Conservation (phyloP, 495 filamentous ascomycete species). For the Penicillium egyptiacum region DNA sequence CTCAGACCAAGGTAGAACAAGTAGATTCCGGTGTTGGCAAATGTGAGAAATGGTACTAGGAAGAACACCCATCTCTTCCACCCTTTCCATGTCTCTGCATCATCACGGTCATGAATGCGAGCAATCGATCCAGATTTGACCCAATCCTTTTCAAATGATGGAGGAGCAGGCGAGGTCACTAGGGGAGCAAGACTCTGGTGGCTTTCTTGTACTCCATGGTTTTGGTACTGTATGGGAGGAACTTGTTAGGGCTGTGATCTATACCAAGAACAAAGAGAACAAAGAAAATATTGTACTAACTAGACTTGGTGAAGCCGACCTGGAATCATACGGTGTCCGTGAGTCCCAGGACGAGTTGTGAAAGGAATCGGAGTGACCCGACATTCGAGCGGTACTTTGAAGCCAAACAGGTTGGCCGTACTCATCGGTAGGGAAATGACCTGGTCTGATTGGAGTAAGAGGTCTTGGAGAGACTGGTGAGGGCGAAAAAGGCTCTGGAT, state of each 20-base stretch:
- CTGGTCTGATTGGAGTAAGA: constrained; percentile 28
- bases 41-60: constrained; percentile 38
- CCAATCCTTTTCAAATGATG: constrained; percentile 36
- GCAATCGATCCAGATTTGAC: constrained; percentile 36
- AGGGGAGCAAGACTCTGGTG: constrained; percentile 28
- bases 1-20: constrained; percentile 41
- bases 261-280: background rate
- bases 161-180: constrained; percentile 26
- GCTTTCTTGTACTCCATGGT: constrained; percentile 27
- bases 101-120: constrained; percentile 41
- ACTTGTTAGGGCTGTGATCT: background rate
- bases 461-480: constrained; percentile 15
- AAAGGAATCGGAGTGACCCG: constrained; percentile 23
- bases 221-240: constrained; percentile 22
- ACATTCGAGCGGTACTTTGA: constrained; percentile 21
- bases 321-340: constrained; percentile 22
- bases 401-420: constrained; percentile 23
- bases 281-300: constrained; percentile 15
- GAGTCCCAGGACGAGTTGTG: constrained; percentile 15
- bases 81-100: constrained; percentile 43
- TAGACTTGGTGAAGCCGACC: constrained; percentile 34
- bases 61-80: constrained; percentile 41
- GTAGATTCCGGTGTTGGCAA: constrained; percentile 39
- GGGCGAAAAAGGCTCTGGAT: constrained; percentile 16
- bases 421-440: constrained; percentile 22